phyloP scores from a whole-genome alignment of 768 basidiomycete genomes.

The Mrakia blollopis region DNA sequence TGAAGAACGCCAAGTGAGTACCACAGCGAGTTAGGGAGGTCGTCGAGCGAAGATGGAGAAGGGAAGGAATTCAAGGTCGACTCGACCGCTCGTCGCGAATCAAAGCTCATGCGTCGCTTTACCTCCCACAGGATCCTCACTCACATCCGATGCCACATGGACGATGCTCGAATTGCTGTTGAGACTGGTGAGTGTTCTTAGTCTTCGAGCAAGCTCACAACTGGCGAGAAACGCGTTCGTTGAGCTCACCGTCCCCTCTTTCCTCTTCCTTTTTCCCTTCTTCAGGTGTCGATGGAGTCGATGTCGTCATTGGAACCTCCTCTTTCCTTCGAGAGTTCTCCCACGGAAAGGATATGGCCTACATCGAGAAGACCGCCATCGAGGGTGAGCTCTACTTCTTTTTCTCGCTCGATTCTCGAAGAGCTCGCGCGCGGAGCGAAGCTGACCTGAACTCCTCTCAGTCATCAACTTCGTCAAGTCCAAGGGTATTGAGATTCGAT shows the following conservation, averaged over 20 bases:
- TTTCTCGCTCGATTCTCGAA: neutral
- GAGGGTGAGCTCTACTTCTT: constrained; percentile 23
- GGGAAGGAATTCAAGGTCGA: neutral
- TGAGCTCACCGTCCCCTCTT: neutral
- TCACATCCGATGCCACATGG: constrained; percentile 99
- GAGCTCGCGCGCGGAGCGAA: neutral
- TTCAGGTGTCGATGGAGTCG: constrained; percentile 92
- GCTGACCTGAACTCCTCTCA: neutral
- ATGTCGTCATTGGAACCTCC: constrained; percentile 97
- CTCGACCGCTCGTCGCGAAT: neutral
- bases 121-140: constrained; percentile 76
- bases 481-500: constrained; percentile 98
- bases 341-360: constrained; percentile 99
- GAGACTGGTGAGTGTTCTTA: constrained; percentile 68
- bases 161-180: constrained; percentile 95
- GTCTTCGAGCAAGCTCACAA: neutral
- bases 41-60: neutral
- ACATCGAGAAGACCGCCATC: constrained; percentile 73
- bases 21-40: neutral
- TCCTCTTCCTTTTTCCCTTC: neutral
- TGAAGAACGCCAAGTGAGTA: constrained; percentile 56
- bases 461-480: constrained; percentile 99
- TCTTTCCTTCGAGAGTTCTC: constrained; percentile 99
- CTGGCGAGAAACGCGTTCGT: neutral
- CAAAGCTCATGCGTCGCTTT: neutral